Percentiles rank a stretch among this genome's conserved stretches.
Evolutionary conservation across 768 basidiomycete genomes (phyloP).

Genomic region (Agrocybe praecox): DNA sequence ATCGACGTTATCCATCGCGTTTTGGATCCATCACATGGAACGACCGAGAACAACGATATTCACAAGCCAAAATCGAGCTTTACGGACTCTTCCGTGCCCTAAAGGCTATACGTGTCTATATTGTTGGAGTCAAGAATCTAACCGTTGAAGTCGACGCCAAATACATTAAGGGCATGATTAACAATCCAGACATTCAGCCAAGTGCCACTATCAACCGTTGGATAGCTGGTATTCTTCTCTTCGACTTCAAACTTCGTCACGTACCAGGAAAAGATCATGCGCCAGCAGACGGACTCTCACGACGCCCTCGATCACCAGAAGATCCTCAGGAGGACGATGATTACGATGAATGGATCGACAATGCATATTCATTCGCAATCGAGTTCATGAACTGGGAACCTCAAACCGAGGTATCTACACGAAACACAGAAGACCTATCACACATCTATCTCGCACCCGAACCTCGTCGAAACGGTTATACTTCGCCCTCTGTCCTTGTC

Average conservation of each 20-base stretch:
- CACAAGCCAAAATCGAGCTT: slow-evolving; percentile 30
- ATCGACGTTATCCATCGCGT: slow-evolving; percentile 12
- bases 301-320: slow-evolving; percentile 11
- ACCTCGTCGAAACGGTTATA: not conserved
- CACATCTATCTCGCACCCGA: not conserved
- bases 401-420: not conserved
- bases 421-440: not conserved
- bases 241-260: slow-evolving; percentile 36
- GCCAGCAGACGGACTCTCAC: slow-evolving; percentile 14
- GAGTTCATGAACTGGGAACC: not conserved
- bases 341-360: slow-evolving; percentile 7
- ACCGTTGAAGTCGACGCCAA: slow-evolving; percentile 30
- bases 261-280: slow-evolving; percentile 28
- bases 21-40: slow-evolving; percentile 22
- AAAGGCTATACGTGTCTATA: slow-evolving; percentile 13
- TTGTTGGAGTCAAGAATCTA: slow-evolving; percentile 27
- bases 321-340: slow-evolving; percentile 11
- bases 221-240: slow-evolving; percentile 41
- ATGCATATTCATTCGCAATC: not conserved
- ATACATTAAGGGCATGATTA: slow-evolving; percentile 39
- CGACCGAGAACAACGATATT: slow-evolving; percentile 23
- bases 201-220: slow-evolving; percentile 41
- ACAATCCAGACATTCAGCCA: slow-evolving; percentile 38
- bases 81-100: slow-evolving; percentile 29
- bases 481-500: not conserved